A percentile compares a stretch with the other conserved stretches of the same genome.
Conservation (phyloP, 331 rosid genomes). For the Cydonia oblonga region DNA sequence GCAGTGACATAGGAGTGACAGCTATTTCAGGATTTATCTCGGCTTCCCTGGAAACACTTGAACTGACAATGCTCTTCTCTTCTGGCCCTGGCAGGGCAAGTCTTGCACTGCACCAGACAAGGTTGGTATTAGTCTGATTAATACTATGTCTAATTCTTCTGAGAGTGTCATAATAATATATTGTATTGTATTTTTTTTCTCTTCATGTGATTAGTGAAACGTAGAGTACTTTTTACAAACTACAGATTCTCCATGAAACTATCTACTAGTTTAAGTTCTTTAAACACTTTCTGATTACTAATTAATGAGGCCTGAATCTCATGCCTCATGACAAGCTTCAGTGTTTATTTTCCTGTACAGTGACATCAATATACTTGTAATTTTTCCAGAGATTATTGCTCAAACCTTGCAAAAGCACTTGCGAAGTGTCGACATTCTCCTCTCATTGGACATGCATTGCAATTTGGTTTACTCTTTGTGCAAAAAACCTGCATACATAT, state of each 20-base stretch:
- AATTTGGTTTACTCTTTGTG: slow-evolving; percentile 83
- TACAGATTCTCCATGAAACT: slow-evolving; percentile 10
- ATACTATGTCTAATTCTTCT: background rate
- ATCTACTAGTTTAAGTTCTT: background rate
- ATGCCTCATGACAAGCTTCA: background rate
- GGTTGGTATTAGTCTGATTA: slow-evolving; percentile 12
- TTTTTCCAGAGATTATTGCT: slow-evolving; percentile 6
- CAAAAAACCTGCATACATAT: slow-evolving; percentile 70
- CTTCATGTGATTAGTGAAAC: slow-evolving; percentile 13
- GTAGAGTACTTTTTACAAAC: background rate
- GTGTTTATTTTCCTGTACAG: background rate
- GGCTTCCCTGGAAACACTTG: slow-evolving; percentile 23
- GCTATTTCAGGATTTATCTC: slow-evolving; percentile 23
- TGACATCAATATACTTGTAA: background rate
- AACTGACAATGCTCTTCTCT: slow-evolving; percentile 45
- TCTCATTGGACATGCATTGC: slow-evolving; percentile 98
- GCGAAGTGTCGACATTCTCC: slow-evolving; percentile 98
- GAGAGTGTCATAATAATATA: background rate
- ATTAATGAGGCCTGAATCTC: background rate
- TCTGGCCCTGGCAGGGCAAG: slow-evolving; percentile 93
- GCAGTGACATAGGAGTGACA: slow-evolving; percentile 33
- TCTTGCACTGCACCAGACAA: slow-evolving; percentile 57
- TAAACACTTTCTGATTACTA: slow-evolving; percentile 5
- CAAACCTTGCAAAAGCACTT: slow-evolving; percentile 96
- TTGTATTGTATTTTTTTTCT: background rate